phyloP scores from a whole-genome alignment of 331 rosid species.

The Erythrophleum ivorense region DNA sequence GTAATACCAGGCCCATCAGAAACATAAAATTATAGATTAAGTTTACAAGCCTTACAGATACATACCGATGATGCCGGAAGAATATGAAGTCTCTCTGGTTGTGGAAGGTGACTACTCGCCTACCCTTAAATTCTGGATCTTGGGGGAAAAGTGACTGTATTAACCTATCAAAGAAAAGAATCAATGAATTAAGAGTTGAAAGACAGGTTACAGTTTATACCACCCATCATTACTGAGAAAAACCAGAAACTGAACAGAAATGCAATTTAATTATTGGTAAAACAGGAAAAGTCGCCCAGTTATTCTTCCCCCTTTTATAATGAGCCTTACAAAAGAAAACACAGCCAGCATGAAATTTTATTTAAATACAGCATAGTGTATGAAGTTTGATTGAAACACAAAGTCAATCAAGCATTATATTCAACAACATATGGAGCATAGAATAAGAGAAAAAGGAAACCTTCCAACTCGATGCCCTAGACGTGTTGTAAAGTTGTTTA shows the following conservation, averaged over 20 bases:
- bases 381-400: neutral
- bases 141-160: conserved; percentile 89
- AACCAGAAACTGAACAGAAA: conserved; percentile 10
- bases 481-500: conserved; percentile 87
- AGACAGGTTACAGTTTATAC: conserved; percentile 29
- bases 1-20: too few species aligned
- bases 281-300: conserved; percentile 25
- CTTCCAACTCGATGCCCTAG: conserved; percentile 92
- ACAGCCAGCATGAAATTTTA: conserved; percentile 1
- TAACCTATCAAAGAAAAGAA: conserved; percentile 53
- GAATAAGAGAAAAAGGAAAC: conserved; percentile 43
- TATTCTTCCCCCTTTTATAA: neutral
- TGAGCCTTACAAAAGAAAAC: conserved; percentile 20
- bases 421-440: conserved; percentile 13
- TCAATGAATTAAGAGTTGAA: conserved; percentile 8
- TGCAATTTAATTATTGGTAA: neutral
- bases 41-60: conserved; percentile 20
- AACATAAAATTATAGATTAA: neutral
- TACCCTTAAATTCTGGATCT: conserved; percentile 84
- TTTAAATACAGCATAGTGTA: conserved; percentile 21
- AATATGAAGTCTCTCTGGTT: conserved; percentile 95
- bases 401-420: conserved; percentile 7
- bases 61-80: conserved; percentile 92
- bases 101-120: conserved; percentile 92
- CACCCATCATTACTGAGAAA: conserved; percentile 28